Percentiles rank a stretch among this genome's conserved stretches.
phyloP scores from a whole-genome alignment of 2,329 filamentous ascomycete species.

The Decorospora gaudefroyi region DNA sequence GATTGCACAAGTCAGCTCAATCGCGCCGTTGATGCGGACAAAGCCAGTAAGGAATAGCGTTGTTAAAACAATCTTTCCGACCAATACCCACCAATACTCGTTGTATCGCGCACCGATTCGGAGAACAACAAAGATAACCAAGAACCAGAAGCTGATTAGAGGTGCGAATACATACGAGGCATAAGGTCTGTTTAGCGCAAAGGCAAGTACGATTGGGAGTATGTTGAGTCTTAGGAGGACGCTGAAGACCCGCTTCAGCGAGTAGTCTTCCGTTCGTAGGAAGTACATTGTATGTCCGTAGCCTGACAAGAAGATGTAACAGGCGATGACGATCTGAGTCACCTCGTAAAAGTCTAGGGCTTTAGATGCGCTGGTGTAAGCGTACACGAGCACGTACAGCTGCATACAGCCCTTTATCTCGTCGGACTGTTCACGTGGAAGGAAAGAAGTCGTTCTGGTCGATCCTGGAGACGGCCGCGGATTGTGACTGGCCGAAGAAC shows the following conservation, averaged over 20 bases:
- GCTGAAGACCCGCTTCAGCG: constrained; percentile 56
- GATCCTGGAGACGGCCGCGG: neutral
- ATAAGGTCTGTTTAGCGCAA: constrained; percentile 62
- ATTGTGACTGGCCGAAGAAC: neutral
- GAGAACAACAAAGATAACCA: constrained; percentile 61
- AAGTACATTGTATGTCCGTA: constrained; percentile 67
- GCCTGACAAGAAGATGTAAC: constrained; percentile 66
- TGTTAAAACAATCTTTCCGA: constrained; percentile 56
- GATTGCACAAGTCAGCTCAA: constrained; percentile 49
- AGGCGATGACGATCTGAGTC: constrained; percentile 59
- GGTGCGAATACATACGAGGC: constrained; percentile 64
- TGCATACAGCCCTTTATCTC: constrained; percentile 73
- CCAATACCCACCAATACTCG: constrained; percentile 48
- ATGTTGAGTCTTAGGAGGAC: constrained; percentile 64
- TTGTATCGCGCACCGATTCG: constrained; percentile 33
- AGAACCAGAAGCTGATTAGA: constrained; percentile 65
- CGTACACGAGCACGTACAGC: constrained; percentile 59
- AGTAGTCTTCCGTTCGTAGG: constrained; percentile 61
- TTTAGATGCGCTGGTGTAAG: constrained; percentile 61
- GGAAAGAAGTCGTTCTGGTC: constrained; percentile 44
- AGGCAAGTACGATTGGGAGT: constrained; percentile 58
- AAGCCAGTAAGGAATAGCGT: constrained; percentile 49
- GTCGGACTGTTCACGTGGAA: constrained; percentile 62
- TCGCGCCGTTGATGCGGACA: constrained; percentile 47
- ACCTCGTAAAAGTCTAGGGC: constrained; percentile 60